Evolutionary conservation across 345 rosid species (phyloP), one percentile per base, ranked within the genome.

Genomic region (Punica granatum): DNA sequence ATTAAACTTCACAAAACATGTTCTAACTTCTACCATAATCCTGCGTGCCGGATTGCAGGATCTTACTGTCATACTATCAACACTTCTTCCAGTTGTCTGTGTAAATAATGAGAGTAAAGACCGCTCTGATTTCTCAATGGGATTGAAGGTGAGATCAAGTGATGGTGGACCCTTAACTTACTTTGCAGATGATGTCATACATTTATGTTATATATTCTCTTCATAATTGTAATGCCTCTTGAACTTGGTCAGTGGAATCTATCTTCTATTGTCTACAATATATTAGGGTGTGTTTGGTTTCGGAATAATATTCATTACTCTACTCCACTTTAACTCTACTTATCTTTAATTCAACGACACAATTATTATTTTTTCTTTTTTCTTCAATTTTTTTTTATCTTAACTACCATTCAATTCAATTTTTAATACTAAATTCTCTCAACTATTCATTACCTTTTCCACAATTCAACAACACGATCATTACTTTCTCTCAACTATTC

Each of bases 71-170:
- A 85, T 90, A 67, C 77, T 93, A 63, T 87, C 96, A 71, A 93
- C 94, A 67, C 97, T 93, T 74, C 92, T 93, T 70, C 90, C 94
- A 9, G 90, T 87, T 64, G 79, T 88, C 75, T 78, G 96, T 76
- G 67, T 81, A 36, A 85, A 76, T 73, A 78, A 78, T 77, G 96
- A 89, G 67, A 74, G 75, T 76, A 82, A 85, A 81, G 88, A 85
- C 77, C 74, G 61, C 66, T 78, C 92, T 54, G 78, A 69, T 70
- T 83, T 88, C 77, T 86, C 94, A 21, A 84, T 90, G 79, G 90
- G 91, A 62, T 74, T 92, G 76, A 93, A 89, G 92, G 98, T 87
- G 72, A 63, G 64, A 58, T 49, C 43, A 18, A 36, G n/a, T 66
- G 39, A 15, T 59, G 32, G 1, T 31, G 65, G 60, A 60, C 62